phyloP scores from a whole-genome alignment of 805 yeast genomes.

The Wickerhamomyces tratensis region DNA sequence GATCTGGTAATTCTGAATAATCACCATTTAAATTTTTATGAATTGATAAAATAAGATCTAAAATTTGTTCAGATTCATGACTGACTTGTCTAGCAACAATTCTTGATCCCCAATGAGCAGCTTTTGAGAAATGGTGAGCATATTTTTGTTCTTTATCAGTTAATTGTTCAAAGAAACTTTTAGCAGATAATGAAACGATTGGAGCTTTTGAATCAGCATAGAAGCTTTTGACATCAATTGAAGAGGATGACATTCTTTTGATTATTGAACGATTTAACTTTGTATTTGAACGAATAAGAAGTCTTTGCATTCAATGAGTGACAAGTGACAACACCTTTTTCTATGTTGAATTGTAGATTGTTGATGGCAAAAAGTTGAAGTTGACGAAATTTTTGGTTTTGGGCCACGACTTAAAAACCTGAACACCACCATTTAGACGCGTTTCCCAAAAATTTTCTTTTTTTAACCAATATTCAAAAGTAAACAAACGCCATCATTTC shows the following conservation, averaged over 20 bases:
- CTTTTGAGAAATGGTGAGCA: conserved; percentile 78
- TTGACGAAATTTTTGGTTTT: no score
- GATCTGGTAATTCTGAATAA: conserved; percentile 24
- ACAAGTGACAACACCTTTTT: no score
- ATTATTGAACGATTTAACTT: no score
- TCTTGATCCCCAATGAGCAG: conserved; percentile 77
- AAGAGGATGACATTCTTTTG: conserved; percentile 5
- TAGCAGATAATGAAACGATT: conserved; percentile 58
- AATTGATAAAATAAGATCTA: conserved; percentile 54
- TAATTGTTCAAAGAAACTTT: conserved; percentile 57
- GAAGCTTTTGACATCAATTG: conserved; percentile 6
- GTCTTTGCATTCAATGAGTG: no score
- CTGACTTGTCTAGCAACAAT: conserved; percentile 75
- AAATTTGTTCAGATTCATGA: conserved; percentile 69
- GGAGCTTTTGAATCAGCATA: conserved; percentile 62
- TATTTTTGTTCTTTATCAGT: conserved; percentile 52
- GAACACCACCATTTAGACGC: no score
- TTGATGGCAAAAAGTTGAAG: no score
- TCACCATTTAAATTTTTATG: conserved; percentile 44
- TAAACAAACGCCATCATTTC: no score
- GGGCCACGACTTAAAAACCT: no score
- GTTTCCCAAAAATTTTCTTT: no score
- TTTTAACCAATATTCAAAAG: no score
- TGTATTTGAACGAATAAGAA: no score
- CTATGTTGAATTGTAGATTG: no score